Evolutionary conservation across 1,284 basidiomycete genomes (phyloP).

Genomic region (Ganoderma sp.): DNA sequence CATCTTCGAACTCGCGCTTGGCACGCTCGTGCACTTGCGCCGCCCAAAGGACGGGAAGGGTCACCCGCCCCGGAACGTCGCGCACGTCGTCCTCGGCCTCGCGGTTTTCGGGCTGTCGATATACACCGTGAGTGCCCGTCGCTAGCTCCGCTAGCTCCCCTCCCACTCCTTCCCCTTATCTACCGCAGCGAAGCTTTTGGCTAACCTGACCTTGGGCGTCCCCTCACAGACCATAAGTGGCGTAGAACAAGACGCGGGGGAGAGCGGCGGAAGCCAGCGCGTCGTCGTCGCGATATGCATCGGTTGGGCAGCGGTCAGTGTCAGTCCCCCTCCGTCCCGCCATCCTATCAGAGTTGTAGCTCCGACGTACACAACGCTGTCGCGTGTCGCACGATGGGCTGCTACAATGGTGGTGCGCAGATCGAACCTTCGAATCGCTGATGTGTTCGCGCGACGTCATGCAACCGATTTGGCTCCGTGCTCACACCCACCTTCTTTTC

Average conservation of each 20-base stretch:
- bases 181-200: not conserved
- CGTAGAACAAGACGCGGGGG: slow-evolving; percentile 13
- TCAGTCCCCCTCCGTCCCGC: not conserved
- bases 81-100: slow-evolving; percentile 56
- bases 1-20: slow-evolving; percentile 59
- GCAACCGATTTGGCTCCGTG: not conserved
- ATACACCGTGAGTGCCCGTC: slow-evolving; percentile 48
- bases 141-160: not conserved
- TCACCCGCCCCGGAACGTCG: slow-evolving; percentile 56
- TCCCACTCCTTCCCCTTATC: not conserved
- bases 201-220: not conserved
- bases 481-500: not conserved
- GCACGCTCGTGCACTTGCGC: slow-evolving; percentile 58
- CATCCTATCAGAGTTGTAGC: slow-evolving; percentile 2
- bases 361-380: not conserved
- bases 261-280: slow-evolving; percentile 14
- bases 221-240: slow-evolving; percentile 23
- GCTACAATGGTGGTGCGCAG: not conserved
- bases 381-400: not conserved
- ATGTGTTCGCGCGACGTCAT: slow-evolving; percentile 13
- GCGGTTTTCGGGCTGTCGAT: slow-evolving; percentile 52
- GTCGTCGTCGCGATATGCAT: slow-evolving; percentile 21
- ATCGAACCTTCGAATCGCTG: slow-evolving; percentile 12
- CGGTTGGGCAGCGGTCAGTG: slow-evolving; percentile 28
- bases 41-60: slow-evolving; percentile 41